A percentile compares a stretch with the other conserved stretches of the same genome.
These are phyloP conservation scores for Botrytis cinerea DNA, from an alignment of 2,329 filamentous ascomycete species.

Conservation along the genomic window DNA sequence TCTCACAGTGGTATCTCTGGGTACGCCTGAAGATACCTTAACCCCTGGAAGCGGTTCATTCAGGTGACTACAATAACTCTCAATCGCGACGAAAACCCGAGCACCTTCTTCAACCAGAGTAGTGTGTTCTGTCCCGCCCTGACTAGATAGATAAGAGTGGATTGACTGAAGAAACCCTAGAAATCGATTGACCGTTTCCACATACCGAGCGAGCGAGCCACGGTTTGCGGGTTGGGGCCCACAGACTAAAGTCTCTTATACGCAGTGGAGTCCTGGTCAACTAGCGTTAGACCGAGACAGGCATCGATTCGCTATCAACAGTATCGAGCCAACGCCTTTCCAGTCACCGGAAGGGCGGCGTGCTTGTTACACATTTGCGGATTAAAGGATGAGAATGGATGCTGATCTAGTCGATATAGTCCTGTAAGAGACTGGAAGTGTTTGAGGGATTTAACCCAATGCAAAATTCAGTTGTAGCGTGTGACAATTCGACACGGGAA, in stretches of 20 bases:
- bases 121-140: neutral
- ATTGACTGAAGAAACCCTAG: neutral
- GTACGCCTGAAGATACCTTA: neutral
- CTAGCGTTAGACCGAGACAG: neutral
- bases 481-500: neutral
- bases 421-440: neutral
- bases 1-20: neutral
- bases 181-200: neutral
- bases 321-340: neutral
- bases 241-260: neutral
- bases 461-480: neutral
- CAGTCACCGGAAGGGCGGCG: neutral
- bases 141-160: conserved; percentile 3
- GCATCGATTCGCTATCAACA: neutral
- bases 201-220: neutral
- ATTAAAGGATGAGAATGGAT: neutral
- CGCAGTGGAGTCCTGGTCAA: neutral
- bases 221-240: neutral
- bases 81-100: neutral
- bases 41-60: neutral
- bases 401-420: neutral
- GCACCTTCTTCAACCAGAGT: conserved; percentile 18
- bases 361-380: neutral
- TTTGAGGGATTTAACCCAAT: neutral
- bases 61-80: neutral